A percentile compares a stretch with the other conserved stretches of the same genome.
Conservation (phyloP, 768 basidiomycete species). For the Rhodocollybia butyracea region DNA sequence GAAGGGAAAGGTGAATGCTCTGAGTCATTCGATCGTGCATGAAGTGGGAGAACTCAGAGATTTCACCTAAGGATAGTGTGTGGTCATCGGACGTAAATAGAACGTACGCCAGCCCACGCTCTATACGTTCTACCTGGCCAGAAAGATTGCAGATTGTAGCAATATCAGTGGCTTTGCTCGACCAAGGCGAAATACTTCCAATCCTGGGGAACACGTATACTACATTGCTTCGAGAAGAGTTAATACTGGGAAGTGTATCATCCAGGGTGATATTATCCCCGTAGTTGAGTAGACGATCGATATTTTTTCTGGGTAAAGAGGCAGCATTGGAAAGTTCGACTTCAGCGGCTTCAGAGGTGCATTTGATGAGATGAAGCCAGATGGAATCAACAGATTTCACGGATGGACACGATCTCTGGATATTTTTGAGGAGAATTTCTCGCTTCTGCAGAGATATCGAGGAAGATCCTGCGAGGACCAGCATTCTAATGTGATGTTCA, state of each 20-base stretch:
- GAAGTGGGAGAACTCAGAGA: slow-evolving; percentile 59
- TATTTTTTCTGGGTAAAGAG: slow-evolving; percentile 46
- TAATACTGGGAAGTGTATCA: slow-evolving; percentile 35
- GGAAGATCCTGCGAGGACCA: slow-evolving; percentile 76
- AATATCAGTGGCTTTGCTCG: slow-evolving; percentile 98
- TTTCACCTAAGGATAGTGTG: slow-evolving; percentile 39
- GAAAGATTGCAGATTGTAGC: slow-evolving; percentile 81
- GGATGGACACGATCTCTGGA: slow-evolving; percentile 49
- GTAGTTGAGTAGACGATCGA: slow-evolving; percentile 77
- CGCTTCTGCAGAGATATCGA: slow-evolving; percentile 71
- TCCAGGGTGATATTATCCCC: slow-evolving; percentile 69
- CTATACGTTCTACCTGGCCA: slow-evolving; percentile 70
- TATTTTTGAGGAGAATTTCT: slow-evolving; percentile 55
- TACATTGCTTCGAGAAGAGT: slow-evolving; percentile 36
- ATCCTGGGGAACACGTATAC: slow-evolving; percentile 78
- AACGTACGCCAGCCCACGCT: slow-evolving; percentile 75
- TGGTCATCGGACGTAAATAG: slow-evolving; percentile 45
- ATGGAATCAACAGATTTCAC: slow-evolving; percentile 76
- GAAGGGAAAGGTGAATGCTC: slow-evolving; percentile 54
- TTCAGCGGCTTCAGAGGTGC: slow-evolving; percentile 42
- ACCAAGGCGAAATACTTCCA: slow-evolving; percentile 98
- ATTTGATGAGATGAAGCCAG: slow-evolving; percentile 83
- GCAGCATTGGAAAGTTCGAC: slow-evolving; percentile 39
- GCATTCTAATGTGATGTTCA: slow-evolving; percentile 43
- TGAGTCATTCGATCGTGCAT: slow-evolving; percentile 99